These are phyloP conservation scores for Silene uniflora DNA, from an alignment of 148 eudicot species.

Conservation along the genomic window DNA sequence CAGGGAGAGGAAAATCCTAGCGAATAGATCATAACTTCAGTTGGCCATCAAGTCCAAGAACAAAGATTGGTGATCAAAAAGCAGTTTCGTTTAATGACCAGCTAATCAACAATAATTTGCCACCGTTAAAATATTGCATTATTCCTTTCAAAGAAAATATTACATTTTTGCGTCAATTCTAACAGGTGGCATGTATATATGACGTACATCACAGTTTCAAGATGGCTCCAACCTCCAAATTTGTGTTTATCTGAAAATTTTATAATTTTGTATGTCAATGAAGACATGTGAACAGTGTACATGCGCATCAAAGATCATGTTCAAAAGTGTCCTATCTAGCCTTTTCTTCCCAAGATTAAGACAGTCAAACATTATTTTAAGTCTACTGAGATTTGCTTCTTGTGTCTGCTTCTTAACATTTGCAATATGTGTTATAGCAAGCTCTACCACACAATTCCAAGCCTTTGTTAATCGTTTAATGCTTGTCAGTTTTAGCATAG, in stretches of 20 bases:
- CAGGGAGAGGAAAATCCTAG: neutral
- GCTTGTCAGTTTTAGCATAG: neutral
- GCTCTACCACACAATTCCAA: slow-evolving; percentile 7
- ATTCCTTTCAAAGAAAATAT: slow-evolving; percentile 2
- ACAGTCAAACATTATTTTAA: slow-evolving; percentile 22
- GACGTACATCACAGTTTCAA: slow-evolving; percentile 12
- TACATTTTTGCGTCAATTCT: slow-evolving; percentile 18
- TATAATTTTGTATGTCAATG: neutral
- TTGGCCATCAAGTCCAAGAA: slow-evolving; percentile 8
- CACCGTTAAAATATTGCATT: slow-evolving; percentile 18
- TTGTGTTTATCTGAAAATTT: slow-evolving; percentile 19
- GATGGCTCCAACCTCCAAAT: slow-evolving; percentile 17
- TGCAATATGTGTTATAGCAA: slow-evolving; percentile 7
- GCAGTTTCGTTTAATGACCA: slow-evolving; percentile 17
- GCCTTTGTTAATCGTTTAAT: slow-evolving; percentile 11
- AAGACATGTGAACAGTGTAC: slow-evolving; percentile 27
- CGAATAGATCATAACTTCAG: neutral
- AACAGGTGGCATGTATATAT: slow-evolving; percentile 18
- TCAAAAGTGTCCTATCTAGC: slow-evolving; percentile 19
- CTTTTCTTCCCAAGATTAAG: slow-evolving; percentile 18
- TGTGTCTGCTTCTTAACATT: neutral
- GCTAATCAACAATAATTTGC: slow-evolving; percentile 21
- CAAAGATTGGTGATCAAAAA: slow-evolving; percentile 18
- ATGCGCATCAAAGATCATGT: slow-evolving; percentile 23
- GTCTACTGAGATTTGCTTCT: slow-evolving; percentile 20